Conservation (phyloP, 1,284 basidiomycete genomes). For the Cutaneotrichosporon sp. region DNA sequence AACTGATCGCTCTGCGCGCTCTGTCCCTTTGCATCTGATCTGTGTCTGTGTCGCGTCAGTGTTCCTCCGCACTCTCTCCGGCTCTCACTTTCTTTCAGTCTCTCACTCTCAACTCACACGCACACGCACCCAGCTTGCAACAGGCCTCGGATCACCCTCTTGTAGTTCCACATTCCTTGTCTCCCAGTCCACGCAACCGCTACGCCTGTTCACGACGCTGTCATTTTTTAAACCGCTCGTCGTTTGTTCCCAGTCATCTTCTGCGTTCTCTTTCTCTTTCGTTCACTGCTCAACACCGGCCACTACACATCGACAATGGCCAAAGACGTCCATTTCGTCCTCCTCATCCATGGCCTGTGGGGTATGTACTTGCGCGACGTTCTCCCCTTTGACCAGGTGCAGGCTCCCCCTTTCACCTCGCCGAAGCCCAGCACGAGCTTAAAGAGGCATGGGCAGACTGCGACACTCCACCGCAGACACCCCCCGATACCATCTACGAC, state of each 20-base stretch:
- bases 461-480: not conserved
- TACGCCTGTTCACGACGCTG: too few species aligned
- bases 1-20: too few species aligned
- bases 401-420: constrained; percentile 40
- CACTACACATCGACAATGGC: not conserved
- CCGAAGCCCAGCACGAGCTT: constrained; percentile 35
- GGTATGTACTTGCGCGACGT: constrained; percentile 21
- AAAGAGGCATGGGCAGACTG: constrained; percentile 19
- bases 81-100: not conserved
- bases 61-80: too few species aligned
- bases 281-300: too few species aligned
- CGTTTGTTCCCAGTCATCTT: too few species aligned
- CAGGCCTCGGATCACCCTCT: too few species aligned
- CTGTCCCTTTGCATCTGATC: too few species aligned
- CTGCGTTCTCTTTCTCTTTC: too few species aligned
- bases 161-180: not conserved
- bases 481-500: not conserved
- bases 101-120: not conserved
- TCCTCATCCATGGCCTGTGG: constrained; percentile 48
- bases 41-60: too few species aligned
- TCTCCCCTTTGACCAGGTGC: not conserved
- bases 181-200: not conserved
- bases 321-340: constrained; percentile 37
- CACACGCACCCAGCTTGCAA: too few species aligned
- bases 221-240: too few species aligned